Percentiles rank a stretch among this genome's conserved stretches.
phyloP scores from a whole-genome alignment of 371 early-diverging fungal species.

The Mucor mucedo region DNA sequence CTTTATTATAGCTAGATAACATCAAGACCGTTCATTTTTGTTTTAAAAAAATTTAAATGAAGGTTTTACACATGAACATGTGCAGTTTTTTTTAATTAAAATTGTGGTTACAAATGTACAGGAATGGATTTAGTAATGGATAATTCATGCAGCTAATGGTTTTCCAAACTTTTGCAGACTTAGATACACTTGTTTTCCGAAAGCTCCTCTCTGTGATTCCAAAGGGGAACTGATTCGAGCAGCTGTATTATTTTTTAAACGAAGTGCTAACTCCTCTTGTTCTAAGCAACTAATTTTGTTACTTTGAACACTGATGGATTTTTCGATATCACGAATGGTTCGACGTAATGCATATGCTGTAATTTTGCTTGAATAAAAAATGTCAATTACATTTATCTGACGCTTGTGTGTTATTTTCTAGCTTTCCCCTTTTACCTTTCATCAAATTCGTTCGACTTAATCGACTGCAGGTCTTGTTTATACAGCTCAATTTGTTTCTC shows the following conservation, averaged over 20 bases:
- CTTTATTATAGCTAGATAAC: too few species aligned
- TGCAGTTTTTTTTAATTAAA: conserved; percentile 4
- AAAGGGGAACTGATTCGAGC: neutral
- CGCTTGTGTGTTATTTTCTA: neutral
- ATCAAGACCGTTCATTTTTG: too few species aligned
- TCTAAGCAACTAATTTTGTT: neutral
- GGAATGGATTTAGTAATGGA: neutral
- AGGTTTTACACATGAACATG: too few species aligned
- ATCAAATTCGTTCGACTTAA: neutral
- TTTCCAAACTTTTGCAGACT: neutral
- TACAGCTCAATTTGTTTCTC: neutral
- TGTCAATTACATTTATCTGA: neutral
- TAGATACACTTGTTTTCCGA: conserved; percentile 1
- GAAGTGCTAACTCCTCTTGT: neutral
- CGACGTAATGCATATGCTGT: conserved; percentile 21
- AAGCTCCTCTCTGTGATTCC: neutral
- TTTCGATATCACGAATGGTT: conserved; percentile 21
- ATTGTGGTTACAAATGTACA: conserved; percentile 3
- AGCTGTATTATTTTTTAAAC: neutral
- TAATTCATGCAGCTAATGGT: neutral
- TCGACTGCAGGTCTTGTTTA: neutral
- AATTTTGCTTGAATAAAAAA: conserved; percentile 2
- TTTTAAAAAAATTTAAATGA: too few species aligned
- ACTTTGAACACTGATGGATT: neutral
- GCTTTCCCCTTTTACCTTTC: neutral